Percentiles rank a stretch among this genome's conserved stretches.
Conservation (phyloP, 2,329 filamentous ascomycete genomes). For the Pseudocercospora vitis region DNA sequence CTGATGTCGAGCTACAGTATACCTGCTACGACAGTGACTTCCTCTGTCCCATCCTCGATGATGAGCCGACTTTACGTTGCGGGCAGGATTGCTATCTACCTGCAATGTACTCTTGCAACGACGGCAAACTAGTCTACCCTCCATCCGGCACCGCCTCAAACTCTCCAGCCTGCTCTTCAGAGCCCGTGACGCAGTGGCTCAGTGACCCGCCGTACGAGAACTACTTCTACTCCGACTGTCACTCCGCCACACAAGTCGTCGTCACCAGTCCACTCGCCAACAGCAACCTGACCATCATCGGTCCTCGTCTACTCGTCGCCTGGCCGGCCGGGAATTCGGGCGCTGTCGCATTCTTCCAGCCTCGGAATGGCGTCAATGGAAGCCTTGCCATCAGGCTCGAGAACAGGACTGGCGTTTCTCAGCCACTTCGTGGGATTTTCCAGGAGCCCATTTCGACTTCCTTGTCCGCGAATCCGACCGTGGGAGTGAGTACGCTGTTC, state of each 20-base stretch:
- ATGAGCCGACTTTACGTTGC: slow-evolving; percentile 38
- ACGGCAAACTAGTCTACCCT: slow-evolving; percentile 31
- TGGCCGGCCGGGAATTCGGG: slow-evolving; percentile 69
- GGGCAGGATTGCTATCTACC: slow-evolving; percentile 41
- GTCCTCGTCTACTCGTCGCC: slow-evolving; percentile 57
- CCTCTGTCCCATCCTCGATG: slow-evolving; percentile 40
- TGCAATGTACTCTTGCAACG: slow-evolving; percentile 34
- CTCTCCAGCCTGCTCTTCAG: slow-evolving; percentile 25
- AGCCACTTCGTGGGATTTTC: slow-evolving; percentile 52
- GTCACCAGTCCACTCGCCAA: slow-evolving; percentile 58
- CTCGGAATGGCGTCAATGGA: slow-evolving; percentile 55
- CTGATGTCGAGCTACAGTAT: slow-evolving; percentile 33
- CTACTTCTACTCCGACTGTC: slow-evolving; percentile 66
- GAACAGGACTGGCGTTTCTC: slow-evolving; percentile 47
- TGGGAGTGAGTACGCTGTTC: slow-evolving; percentile 54
- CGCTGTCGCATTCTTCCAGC: slow-evolving; percentile 57
- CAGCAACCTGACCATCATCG: slow-evolving; percentile 57
- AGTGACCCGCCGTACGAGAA: slow-evolving; percentile 62
- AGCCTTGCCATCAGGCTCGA: slow-evolving; percentile 55
- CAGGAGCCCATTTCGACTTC: slow-evolving; percentile 28
- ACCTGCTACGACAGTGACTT: slow-evolving; percentile 42
- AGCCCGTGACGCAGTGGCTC: slow-evolving; percentile 46
- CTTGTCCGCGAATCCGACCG: slow-evolving; percentile 41
- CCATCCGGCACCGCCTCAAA: slow-evolving; percentile 25
- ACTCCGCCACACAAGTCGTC: slow-evolving; percentile 59